Evolutionary conservation across 805 yeast genomes (phyloP).

Genomic region (Yarrowia sp.): DNA sequence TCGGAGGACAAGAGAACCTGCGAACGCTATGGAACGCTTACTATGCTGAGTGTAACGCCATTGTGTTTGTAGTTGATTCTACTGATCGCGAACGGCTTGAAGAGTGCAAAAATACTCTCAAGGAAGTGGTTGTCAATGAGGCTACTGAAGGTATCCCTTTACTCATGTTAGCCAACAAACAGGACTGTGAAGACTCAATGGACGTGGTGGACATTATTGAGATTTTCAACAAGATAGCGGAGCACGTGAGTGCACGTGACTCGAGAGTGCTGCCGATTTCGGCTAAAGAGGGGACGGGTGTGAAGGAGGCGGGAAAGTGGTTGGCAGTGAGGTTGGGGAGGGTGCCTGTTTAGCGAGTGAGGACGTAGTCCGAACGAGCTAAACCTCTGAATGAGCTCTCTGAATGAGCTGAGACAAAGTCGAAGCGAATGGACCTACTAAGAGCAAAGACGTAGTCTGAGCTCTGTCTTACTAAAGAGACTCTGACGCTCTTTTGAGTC

Average conservation of each 20-base stretch:
- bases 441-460: not conserved
- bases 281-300: constrained; percentile 76
- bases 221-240: constrained; percentile 76
- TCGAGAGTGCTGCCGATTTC: constrained; percentile 85
- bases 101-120: constrained; percentile 71
- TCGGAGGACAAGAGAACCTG: constrained; percentile 90
- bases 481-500: too few relatives aligned
- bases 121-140: constrained; percentile 54
- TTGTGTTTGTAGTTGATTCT: constrained; percentile 88
- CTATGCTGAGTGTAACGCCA: constrained; percentile 83
- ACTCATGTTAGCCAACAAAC: constrained; percentile 93
- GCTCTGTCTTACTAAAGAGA: too few relatives aligned
- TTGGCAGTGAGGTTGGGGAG: constrained; percentile 42
- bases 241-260: constrained; percentile 85
- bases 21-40: constrained; percentile 86
- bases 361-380: not conserved
- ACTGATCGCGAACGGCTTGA: constrained; percentile 78
- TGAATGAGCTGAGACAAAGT: too few relatives aligned
- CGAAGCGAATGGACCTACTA: too few relatives aligned
- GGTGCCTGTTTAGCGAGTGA: not conserved
- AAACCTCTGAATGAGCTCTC: too few relatives aligned
- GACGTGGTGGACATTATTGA: constrained; percentile 80
- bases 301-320: constrained; percentile 89
- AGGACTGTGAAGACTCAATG: constrained; percentile 68
- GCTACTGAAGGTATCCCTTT: constrained; percentile 78